Evolutionary conservation across 257 asterid species (phyloP), one percentile per base, ranked within the genome.

Genomic region (Pogostemon cablin): DNA sequence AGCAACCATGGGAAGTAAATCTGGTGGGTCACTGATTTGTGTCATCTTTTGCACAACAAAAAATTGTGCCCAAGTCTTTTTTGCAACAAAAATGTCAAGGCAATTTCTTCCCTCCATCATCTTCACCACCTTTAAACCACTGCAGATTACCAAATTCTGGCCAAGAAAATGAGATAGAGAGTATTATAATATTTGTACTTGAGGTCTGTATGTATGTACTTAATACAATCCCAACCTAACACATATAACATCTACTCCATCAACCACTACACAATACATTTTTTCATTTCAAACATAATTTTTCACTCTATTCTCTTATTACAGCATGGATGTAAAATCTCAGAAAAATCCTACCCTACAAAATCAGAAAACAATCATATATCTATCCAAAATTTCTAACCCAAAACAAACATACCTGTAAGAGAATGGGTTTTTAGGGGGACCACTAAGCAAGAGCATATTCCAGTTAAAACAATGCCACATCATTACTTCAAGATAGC

Each of bases 21-120:
- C 35, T 3, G 7, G 47, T 32, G 61, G 67, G 57, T 34, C 1
- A 53, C 57, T 11, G 35, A 41, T n/a, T 41, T 61, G 43, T 60
- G 69, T 40, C 57, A 15, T 52, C 57, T 62, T 42, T 53, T 38
- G 67, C 75, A 62, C 44, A 53, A 67, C 38, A 52, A 53, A 44
- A 5, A 77, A 59, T 25, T 67, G 63, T 52, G 62, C 72, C 68
- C 41, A 38, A 72, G 39, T 4, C 39, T 68, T 47, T 67, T 72
- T 49, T n/a, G 20, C 57, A 65, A 48, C 0, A 25, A n/a, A 66
- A n/a, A 66, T 7, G 49, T 72, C 53, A 44, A 60, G 15, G 39
- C 43, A 12, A 37, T 57, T 67, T 71, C 59, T 12, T 48, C n/a
- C 46, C 11, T 49, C 34, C 55, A 48, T 71, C 34, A 54, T 41